A percentile compares a stretch with the other conserved stretches of the same genome.
phyloP scores from a whole-genome alignment of 768 basidiomycete genomes.

The Paxillus rubicundulus region DNA sequence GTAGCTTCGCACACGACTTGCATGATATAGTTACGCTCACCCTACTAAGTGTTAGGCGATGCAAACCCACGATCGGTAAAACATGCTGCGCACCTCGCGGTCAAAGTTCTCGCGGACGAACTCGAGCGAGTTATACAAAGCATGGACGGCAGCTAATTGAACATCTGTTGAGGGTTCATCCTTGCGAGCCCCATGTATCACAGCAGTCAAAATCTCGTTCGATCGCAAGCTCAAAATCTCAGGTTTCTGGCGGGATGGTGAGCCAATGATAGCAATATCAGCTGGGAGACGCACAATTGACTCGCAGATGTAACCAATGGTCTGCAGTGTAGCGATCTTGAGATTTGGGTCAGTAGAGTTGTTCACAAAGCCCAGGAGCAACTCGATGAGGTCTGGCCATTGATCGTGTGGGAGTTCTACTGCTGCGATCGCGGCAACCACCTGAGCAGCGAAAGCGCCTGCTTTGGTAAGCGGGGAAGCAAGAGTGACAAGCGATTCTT shows the following conservation, averaged over 20 bases:
- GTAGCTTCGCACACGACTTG: constrained; percentile 99
- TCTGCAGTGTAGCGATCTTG: constrained; percentile 84
- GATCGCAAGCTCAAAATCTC: constrained; percentile 85
- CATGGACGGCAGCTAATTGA: constrained; percentile 89
- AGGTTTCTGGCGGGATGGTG: constrained; percentile 63
- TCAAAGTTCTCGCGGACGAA: constrained; percentile 98
- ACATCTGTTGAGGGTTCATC: constrained; percentile 91
- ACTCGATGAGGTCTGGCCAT: constrained; percentile 89
- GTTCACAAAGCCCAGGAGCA: constrained; percentile 85
- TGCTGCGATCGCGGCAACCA: constrained; percentile 90
- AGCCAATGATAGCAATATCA: constrained; percentile 8
- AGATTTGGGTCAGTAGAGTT: constrained; percentile 67
- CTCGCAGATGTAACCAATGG: constrained; percentile 98
- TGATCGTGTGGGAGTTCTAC: constrained; percentile 86
- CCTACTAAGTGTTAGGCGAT: constrained; percentile 45
- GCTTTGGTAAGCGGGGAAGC: constrained; percentile 69
- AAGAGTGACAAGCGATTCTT: constrained; percentile 79
- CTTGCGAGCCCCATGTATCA: constrained; percentile 96
- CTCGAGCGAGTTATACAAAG: constrained; percentile 92
- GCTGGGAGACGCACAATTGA: constrained; percentile 67
- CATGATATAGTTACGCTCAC: constrained; percentile 99
- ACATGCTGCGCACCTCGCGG: constrained; percentile 68
- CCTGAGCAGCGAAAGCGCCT: constrained; percentile 87
- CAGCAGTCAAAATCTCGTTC: constrained; percentile 97
- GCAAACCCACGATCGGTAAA: background rate